Percentiles rank a stretch among this genome's conserved stretches.
phyloP scores from a whole-genome alignment of 2,329 filamentous ascomycete genomes.

The Claviceps arundinis region DNA sequence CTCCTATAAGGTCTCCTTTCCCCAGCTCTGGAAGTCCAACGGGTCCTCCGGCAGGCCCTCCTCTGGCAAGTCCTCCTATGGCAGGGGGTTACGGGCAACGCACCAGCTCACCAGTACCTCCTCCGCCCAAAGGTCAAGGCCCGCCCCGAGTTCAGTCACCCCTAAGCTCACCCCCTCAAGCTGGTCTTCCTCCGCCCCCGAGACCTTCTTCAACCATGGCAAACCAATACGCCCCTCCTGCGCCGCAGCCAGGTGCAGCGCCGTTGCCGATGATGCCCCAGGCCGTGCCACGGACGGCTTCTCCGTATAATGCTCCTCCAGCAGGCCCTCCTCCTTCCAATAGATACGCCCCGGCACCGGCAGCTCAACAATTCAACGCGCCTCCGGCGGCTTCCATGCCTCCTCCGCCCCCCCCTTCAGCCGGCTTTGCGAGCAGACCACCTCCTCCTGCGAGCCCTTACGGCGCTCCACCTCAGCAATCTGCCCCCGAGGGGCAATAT shows the following conservation, averaged over 20 bases:
- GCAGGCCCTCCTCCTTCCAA: constrained; percentile 54
- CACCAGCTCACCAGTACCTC: constrained; percentile 64
- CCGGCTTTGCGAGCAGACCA: constrained; percentile 26
- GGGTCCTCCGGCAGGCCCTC: constrained; percentile 17
- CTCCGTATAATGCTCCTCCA: constrained; percentile 76
- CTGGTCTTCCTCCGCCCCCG: constrained; percentile 42
- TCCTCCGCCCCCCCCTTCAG: constrained; percentile 24
- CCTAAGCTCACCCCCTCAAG: constrained; percentile 32
- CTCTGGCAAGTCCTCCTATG: constrained; percentile 21
- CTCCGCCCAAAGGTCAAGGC: constrained; percentile 60
- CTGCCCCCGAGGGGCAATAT: constrained; percentile 22
- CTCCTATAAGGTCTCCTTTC: constrained; percentile 64
- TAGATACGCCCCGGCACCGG: constrained; percentile 60
- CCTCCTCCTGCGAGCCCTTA: constrained; percentile 30
- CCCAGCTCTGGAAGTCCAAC: constrained; percentile 45
- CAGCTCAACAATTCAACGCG: constrained; percentile 37
- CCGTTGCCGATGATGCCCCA: constrained; percentile 38
- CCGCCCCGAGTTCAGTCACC: constrained; percentile 63
- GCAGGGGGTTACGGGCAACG: constrained; percentile 46
- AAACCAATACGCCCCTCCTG: constrained; percentile 35
- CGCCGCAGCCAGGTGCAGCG: constrained; percentile 50
- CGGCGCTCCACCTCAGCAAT: constrained; percentile 33
- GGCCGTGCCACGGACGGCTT: constrained; percentile 59
- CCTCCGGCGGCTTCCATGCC: constrained; percentile 24
- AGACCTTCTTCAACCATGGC: constrained; percentile 54